A percentile compares a stretch with the other conserved stretches of the same genome.
Evolutionary conservation across 2,329 filamentous ascomycete species (phyloP).

Genomic region (Penicillium polonicum): DNA sequence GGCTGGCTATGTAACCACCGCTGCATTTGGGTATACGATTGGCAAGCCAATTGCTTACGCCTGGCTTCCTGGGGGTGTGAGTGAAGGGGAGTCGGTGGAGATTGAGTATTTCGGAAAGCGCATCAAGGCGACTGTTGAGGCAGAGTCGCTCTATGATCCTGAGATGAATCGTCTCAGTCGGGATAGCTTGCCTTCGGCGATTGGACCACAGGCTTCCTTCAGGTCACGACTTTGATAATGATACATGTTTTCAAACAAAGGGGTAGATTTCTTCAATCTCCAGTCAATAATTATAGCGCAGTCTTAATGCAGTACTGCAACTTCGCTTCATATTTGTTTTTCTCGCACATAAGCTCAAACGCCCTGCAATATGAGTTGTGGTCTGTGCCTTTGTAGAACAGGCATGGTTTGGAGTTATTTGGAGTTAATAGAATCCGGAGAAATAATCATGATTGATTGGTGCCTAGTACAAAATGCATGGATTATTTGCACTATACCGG

Average conservation of each 20-base stretch:
- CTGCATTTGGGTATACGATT: slow-evolving; percentile 61
- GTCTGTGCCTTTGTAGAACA: not conserved
- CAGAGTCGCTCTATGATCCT: slow-evolving; percentile 52
- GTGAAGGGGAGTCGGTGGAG: slow-evolving; percentile 54
- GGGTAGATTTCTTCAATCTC: not conserved
- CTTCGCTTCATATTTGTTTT: not conserved
- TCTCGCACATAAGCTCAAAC: no score
- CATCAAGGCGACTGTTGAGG: slow-evolving; percentile 54
- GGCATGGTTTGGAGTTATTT: no score
- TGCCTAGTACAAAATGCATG: no score
- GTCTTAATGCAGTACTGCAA: not conserved
- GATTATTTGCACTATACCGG: no score
- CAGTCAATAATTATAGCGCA: not conserved
- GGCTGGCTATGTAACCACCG: slow-evolving; percentile 60
- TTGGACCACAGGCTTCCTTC: slow-evolving; percentile 9
- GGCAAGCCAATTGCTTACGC: slow-evolving; percentile 60
- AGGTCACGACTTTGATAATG: slow-evolving; percentile 8
- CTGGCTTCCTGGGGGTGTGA: slow-evolving; percentile 52
- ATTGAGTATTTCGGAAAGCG: slow-evolving; percentile 61
- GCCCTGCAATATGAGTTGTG: not conserved
- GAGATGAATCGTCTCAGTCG: slow-evolving; percentile 38
- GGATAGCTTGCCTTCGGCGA: slow-evolving; percentile 10
- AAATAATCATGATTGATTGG: no score
- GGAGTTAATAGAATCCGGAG: no score
- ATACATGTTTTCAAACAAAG: not conserved